Evolutionary conservation across 495 filamentous ascomycete species (phyloP), one percentile per base, ranked within the genome.

Genomic region (Tuber calosporum): DNA sequence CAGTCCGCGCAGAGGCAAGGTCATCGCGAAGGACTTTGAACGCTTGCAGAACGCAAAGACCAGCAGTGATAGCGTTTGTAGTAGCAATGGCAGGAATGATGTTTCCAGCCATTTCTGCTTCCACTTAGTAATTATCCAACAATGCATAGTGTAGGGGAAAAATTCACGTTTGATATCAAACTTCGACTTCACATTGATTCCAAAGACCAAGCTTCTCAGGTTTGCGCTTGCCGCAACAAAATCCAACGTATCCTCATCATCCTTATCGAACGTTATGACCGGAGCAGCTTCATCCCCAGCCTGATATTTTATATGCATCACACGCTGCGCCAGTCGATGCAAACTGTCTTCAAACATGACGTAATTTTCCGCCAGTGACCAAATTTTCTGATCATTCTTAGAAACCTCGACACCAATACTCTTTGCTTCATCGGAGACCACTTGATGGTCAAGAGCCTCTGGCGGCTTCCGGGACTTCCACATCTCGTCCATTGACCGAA

Each of bases 71-170:
- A 19, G 96, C 95, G 82, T 99, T 99, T 0, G 95, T 97, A 0
- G 95, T 99, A 1, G 95, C 95, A 82, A 99, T 99, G 4, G 95
- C 96, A 0, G 95, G 95, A 72, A 99, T 98, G 79, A 99, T 99
- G 79, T 98, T 98, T 69, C 95, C 95, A 37, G 95, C 95, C 93
- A 98, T 99, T 83, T 98, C 88, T 90, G 69, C 53, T 69, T 39
- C 43, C 58, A 48, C 68, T 76, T 67, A 75, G 42, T 37, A 42
- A 70, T 34, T 7, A 11, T 37, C 45, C 38, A 71, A 79, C 66
- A 26, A 15, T 30, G 22, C 40, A 38, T n/a, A 62, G 34, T 36
- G 1, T 34, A 38, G 45, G 15, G 13, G 17, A 26, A 38, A 41
- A 41, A 83, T 85, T 77, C 78, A 88, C 89, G 93, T 82, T 99